These are phyloP conservation scores for Polytrichum commune DNA, from an alignment of 225 moss, liverwort and hornwort genomes.

Conservation along the genomic window DNA sequence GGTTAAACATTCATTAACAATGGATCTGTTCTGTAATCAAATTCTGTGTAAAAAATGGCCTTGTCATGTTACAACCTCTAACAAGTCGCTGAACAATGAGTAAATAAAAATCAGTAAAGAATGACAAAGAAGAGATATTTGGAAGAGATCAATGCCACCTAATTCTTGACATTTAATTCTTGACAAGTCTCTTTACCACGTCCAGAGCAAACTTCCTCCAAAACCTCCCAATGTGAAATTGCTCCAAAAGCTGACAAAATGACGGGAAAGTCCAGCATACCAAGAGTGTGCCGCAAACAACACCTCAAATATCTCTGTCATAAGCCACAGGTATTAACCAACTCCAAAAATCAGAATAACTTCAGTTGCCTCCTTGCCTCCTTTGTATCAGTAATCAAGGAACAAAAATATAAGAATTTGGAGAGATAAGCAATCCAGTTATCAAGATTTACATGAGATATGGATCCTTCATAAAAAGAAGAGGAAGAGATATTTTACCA, in stretches of 20 bases:
- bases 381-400: background rate
- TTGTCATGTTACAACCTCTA: too few species aligned
- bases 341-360: background rate
- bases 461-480: too few species aligned
- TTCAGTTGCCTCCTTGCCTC: background rate
- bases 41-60: too few species aligned
- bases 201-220: background rate
- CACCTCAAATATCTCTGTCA: slow-evolving; percentile 44
- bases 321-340: slow-evolving; percentile 1
- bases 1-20: too few species aligned
- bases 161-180: too few species aligned
- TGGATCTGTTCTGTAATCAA: too few species aligned
- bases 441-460: background rate
- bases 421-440: background rate
- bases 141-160: too few species aligned
- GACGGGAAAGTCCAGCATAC: slow-evolving; percentile 28
- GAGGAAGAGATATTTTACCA: slow-evolving; percentile 30
- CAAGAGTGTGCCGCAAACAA: slow-evolving; percentile 28
- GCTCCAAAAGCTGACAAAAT: slow-evolving; percentile 15
- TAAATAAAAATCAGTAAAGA: too few species aligned
- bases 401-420: background rate
- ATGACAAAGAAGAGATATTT: too few species aligned
- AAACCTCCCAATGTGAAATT: slow-evolving; percentile 4
- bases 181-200: background rate
- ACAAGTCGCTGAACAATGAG: too few species aligned